Evolutionary conservation across 345 rosid genomes (phyloP), one percentile per base, ranked within the genome.

Genomic region (Gossypium australe): DNA sequence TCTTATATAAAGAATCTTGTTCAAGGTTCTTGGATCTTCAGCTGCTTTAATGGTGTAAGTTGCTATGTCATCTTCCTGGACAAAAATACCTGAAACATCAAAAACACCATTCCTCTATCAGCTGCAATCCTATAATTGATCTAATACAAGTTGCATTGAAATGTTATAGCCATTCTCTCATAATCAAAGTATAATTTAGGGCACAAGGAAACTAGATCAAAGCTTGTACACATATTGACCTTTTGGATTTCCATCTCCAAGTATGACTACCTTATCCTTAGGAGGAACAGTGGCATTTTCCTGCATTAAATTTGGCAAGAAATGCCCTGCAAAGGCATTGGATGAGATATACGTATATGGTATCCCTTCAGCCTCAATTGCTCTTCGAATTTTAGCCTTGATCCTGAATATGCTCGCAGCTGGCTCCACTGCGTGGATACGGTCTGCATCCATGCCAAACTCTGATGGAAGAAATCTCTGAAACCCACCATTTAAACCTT

Each of bases 391-490:
- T 18, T 75, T 72, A 73, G 79, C 87, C 85, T 90, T 90, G 52
- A 18, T 4, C 1, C 8, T 74, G 17, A 82, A 88, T 52, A 81
- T 69, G 1, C 85, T 24, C 72, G 72, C 82, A 16, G 86, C 89
- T 11, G 92, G 86, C 45, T 85, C 94, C 65, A 82, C 88, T 7
- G 92, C 87, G 62, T 80, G 57, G 20, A 81, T 75, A 38, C 86
- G 80, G 66, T 86, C 92, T 55, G 84, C 89, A 41, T 90, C 92
- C 64, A 82, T 79, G 18, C 92, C 94, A 79, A 89, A 89, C 84
- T 88, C 94, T 5, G 94, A 89, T 27, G 94, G 94, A 10, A 86
- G 83, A 74, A 90, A 90, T 62, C 90, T 85, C 92, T 90, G 80
- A 55, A 51, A 70, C 22, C 16, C 60, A 25, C 16, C 45, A 51